Percentiles rank a stretch among this genome's conserved stretches.
Conservation (phyloP, 2,329 filamentous ascomycete species). For the Verticillium alfalfae region DNA sequence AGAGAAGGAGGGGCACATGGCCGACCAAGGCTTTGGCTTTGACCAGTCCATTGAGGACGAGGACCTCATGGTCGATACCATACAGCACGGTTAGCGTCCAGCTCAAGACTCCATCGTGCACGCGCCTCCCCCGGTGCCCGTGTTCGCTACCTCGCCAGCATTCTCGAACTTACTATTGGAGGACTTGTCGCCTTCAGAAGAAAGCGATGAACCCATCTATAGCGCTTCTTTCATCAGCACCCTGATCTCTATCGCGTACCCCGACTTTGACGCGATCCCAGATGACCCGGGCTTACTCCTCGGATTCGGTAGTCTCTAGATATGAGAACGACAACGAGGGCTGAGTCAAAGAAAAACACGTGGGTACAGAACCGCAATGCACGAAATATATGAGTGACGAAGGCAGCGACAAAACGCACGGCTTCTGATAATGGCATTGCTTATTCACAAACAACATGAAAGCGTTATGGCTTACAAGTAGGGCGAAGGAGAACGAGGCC, state of each 20-base stretch:
- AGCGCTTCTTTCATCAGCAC: neutral
- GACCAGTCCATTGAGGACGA: slow-evolving; percentile 51
- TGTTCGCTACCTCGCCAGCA: neutral
- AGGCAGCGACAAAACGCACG: neutral
- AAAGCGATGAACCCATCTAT: neutral
- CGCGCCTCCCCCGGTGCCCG: neutral
- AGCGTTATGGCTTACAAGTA: neutral
- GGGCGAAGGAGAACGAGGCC: neutral
- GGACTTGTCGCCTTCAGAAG: neutral
- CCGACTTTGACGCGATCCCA: neutral
- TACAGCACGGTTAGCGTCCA: slow-evolving; percentile 12
- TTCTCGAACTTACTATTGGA: neutral
- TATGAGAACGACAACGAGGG: neutral
- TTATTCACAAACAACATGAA: neutral
- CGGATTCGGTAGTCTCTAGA: neutral
- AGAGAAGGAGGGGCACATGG: slow-evolving; percentile 34
- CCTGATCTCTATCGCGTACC: neutral
- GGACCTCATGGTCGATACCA: slow-evolving; percentile 50
- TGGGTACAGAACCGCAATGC: neutral
- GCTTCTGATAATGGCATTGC: neutral
- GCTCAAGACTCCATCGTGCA: neutral
- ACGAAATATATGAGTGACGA: neutral
- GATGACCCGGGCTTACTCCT: neutral
- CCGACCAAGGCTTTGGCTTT: slow-evolving; percentile 29
- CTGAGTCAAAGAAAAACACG: neutral